Conservation (phyloP, 176 grass and related monocot species). For the Raddia distichophylla region DNA sequence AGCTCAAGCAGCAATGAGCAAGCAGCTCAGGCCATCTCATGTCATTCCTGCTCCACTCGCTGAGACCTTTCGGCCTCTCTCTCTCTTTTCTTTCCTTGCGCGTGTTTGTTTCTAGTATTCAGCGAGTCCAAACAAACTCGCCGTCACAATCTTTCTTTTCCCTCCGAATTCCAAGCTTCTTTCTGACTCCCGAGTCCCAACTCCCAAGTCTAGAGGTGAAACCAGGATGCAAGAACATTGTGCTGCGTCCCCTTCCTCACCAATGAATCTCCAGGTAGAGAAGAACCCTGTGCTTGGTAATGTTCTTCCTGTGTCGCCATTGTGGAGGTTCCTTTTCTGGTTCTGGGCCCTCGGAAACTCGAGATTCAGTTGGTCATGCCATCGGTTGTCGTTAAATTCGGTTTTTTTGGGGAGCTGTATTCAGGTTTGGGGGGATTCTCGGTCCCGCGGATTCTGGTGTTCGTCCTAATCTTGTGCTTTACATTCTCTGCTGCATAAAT, state of each 20-base stretch:
- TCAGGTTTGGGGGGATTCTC: background rate
- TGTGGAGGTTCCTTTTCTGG: conserved; percentile 6
- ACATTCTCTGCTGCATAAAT: background rate
- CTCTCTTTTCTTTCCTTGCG: background rate
- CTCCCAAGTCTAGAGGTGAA: no score
- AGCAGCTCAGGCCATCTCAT: background rate
- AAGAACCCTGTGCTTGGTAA: background rate
- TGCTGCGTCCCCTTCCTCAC: background rate
- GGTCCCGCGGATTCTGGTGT: background rate
- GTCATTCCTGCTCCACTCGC: conserved; percentile 12
- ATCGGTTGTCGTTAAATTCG: background rate
- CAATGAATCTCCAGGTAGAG: conserved; percentile 28
- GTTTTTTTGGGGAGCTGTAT: background rate
- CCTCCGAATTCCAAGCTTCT: conserved; percentile 6
- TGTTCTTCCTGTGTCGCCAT: conserved; percentile 9
- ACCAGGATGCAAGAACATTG: background rate
- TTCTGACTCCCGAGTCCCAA: no score
- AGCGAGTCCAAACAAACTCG: conserved; percentile 10
- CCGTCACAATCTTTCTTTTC: background rate
- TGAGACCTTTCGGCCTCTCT: background rate
- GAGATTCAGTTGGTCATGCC: conserved; percentile 8
- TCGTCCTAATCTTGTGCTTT: background rate
- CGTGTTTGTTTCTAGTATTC: no score
- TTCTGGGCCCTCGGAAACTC: conserved; percentile 5
- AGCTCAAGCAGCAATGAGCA: background rate